Base-by-base conservation (phyloP, 352 stramenopile genomes). In the Phytophthora chlamydospora region DNA sequence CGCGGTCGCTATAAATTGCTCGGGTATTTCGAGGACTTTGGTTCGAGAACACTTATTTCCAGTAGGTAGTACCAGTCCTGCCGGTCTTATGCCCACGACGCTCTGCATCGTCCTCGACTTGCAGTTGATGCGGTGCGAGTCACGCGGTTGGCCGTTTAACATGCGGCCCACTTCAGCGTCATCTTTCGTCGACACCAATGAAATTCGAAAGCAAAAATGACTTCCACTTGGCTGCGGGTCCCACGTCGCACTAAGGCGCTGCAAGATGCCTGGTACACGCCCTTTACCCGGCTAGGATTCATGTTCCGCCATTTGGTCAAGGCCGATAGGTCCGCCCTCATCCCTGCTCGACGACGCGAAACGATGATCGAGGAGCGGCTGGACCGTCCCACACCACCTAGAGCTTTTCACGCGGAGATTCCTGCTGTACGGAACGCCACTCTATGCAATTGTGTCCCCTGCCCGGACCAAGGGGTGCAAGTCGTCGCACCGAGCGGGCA, bases 131-230 rank as follows among this genome's bases (percentile, higher is more conserved):
- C 24, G 6, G 27, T 16, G 24, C 32, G 46, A 49, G 24, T 34
- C 17, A 43, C 31, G 33, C 16, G 32, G 42, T 21, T 9, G 33
- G 19, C 39, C n/a, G 31, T 46, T 54, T 44, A 52, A 43, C 38
- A 42, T 43, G 19, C n/a, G 16, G 21, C 36, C 14, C 34, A 24
- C 31, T 56, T 54, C 50, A 49, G 54, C 53, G 9, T 61, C 54
- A 52, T 40, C 24, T 47, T 62, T 66, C 48, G 57, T 72, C 63
- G 44, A 60, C 58, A 72, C 51, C 57, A 68, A 69, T 16, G 47
- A 66, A 60, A 65, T 61, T 66, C 64, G 52, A 68, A 56, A 27
- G 27, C 49, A 46, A 29, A 29, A 51, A 12, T 38, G 36, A 29
- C 62, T 16, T 27, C 47, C 31, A 54, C 24, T 29, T 29, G 29